Base-by-base conservation (phyloP, 2,329 filamentous ascomycete species). In the Fusarium sp. region DNA sequence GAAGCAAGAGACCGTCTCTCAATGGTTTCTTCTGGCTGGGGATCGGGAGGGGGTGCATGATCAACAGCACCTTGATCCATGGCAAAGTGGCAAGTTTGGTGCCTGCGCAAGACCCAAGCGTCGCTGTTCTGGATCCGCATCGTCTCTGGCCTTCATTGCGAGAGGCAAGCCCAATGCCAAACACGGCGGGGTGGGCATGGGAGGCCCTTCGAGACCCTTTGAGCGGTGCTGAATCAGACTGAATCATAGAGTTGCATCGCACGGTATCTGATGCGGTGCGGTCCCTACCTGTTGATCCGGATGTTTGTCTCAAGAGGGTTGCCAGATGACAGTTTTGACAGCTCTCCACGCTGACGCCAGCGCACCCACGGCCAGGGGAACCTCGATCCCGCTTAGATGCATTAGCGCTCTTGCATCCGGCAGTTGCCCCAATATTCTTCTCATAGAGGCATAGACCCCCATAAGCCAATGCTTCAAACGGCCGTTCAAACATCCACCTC, bases 381-480 rank as follows among this genome's bases (percentile, higher is more conserved):
- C 37, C 39, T 47, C 66, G 60, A 48, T 59, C 56, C 65, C 66
- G 65, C 47, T 64, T 72, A 72, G 63, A 44, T 72, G 69, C 65
- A 70, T 72, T 64, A 61, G 63, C 52, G 62, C 51, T 62, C 23
- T 23, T 4, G 23, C 23, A 23, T 23, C 23, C 23, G 23, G 23
- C 23, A 23, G 23, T 28, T 41, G 30, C 23, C 13, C 16, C 9
- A 34, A 64, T 51, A 40, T 66, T 56, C 53, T 44, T 55, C 28
- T 54, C 12, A 10, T 60, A 61, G 18, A 30, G 60, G 57, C 69
- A 71, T 66, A 68, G 30, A 50, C 64, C 31, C 37, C 60, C 16
- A 8, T 72, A 72, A 34, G 1, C 46, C 37, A 52, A 70, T 62
- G 41, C 58, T 56, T 72, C 70, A 68, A 72, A 72, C 70, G 70